phyloP scores from a whole-genome alignment of 495 filamentous ascomycete species.

The Cercophora sp. region DNA sequence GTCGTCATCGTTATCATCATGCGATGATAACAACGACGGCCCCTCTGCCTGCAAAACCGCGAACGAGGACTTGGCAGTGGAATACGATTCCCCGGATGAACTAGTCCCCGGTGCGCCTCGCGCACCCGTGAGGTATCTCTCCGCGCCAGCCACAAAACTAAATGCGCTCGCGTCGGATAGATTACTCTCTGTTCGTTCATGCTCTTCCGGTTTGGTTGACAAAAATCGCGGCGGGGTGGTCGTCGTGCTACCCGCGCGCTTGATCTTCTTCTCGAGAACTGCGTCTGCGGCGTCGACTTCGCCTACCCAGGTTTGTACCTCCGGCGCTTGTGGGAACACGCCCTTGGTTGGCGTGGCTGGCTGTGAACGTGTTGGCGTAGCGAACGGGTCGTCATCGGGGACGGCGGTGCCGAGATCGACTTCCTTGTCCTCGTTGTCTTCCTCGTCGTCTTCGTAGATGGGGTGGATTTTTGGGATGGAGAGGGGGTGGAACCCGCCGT shows the following conservation, averaged over 20 bases:
- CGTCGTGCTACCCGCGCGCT: slow-evolving; percentile 15
- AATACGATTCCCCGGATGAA: not conserved
- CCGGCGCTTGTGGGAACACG: slow-evolving; percentile 42
- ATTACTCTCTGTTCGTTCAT: slow-evolving; percentile 23
- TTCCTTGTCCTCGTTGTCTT: slow-evolving; percentile 37
- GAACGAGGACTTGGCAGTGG: slow-evolving; percentile 61
- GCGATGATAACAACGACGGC: slow-evolving; percentile 50
- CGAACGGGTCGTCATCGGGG: slow-evolving; percentile 38
- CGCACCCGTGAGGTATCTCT: not conserved
- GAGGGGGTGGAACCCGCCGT: slow-evolving; percentile 19
- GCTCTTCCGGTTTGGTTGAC: slow-evolving; percentile 21
- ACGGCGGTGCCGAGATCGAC: slow-evolving; percentile 13
- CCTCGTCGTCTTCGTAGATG: slow-evolving; percentile 64
- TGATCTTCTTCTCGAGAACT: slow-evolving; percentile 31
- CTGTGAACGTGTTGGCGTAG: slow-evolving; percentile 30
- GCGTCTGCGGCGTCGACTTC: slow-evolving; percentile 56
- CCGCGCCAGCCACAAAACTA: slow-evolving; percentile 23
- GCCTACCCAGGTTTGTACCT: slow-evolving; percentile 58
- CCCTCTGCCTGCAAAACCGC: slow-evolving; percentile 62
- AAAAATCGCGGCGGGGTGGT: slow-evolving; percentile 9
- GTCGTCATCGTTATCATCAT: slow-evolving; percentile 20
- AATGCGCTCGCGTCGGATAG: slow-evolving; percentile 40
- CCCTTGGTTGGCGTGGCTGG: slow-evolving; percentile 13
- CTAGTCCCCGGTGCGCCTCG: not conserved
- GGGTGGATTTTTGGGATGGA: slow-evolving; percentile 43